Evolutionary conservation across 176 grass and related monocot genomes (phyloP).

Genomic region (Coix lacrymajobi): DNA sequence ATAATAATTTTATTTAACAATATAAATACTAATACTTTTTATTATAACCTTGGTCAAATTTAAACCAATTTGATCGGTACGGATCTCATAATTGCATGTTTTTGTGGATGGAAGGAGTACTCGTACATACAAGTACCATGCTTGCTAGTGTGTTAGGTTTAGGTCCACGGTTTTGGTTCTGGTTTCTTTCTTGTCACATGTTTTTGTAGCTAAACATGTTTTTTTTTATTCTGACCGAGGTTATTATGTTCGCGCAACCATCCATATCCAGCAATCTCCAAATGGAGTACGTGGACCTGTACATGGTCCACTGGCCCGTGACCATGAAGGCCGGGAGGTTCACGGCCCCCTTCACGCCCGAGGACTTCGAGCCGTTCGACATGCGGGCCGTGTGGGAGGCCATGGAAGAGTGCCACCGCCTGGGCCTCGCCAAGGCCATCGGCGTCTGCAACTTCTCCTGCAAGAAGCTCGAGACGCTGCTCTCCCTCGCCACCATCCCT

Average conservation of each 20-base stretch:
- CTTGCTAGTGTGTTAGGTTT: background rate
- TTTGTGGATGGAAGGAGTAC: too few species aligned
- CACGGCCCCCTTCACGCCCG: constrained; percentile 31
- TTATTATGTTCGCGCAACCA: background rate
- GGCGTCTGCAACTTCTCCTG: constrained; percentile 61
- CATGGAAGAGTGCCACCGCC: constrained; percentile 61
- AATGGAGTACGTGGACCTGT: constrained; percentile 57
- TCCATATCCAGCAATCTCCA: constrained; percentile 29
- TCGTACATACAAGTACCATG: background rate
- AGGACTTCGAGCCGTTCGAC: constrained; percentile 46
- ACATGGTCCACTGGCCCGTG: constrained; percentile 53
- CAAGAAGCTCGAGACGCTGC: constrained; percentile 43
- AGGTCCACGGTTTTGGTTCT: too few species aligned
- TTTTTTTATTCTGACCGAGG: background rate
- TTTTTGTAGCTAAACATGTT: too few species aligned
- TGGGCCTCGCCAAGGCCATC: constrained; percentile 50
- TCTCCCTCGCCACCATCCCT: constrained; percentile 42
- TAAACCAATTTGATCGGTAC: too few species aligned
- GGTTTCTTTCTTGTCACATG: background rate
- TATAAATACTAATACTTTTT: too few species aligned
- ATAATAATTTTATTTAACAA: too few species aligned
- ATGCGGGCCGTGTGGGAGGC: constrained; percentile 45
- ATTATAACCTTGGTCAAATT: too few species aligned
- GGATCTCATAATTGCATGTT: too few species aligned
- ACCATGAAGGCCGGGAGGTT: constrained; percentile 38